phyloP scores from a whole-genome alignment of 306 rosid species.

The Quercus parvula region DNA sequence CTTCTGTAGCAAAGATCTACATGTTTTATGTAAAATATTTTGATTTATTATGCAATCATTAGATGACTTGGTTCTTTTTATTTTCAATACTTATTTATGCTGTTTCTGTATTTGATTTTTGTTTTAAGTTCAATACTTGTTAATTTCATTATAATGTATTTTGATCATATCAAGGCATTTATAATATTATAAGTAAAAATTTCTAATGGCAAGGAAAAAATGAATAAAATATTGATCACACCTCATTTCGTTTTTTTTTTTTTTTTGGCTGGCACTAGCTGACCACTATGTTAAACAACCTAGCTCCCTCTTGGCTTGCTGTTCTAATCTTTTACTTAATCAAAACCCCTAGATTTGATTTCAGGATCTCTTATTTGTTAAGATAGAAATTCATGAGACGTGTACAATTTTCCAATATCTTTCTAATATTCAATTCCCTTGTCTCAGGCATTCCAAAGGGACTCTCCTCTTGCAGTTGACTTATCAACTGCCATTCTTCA shows the following conservation, averaged over 20 bases:
- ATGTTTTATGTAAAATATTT: neutral
- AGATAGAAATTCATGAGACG: neutral
- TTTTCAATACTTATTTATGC: neutral
- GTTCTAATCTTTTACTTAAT: neutral
- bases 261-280: neutral
- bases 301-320: neutral
- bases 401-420: neutral
- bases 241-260: neutral
- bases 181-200: neutral
- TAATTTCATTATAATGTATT: neutral
- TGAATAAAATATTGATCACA: neutral
- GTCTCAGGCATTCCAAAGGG: constrained; percentile 82
- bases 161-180: neutral
- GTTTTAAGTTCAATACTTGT: neutral
- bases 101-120: neutral
- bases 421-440: constrained; percentile 10
- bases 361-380: neutral
- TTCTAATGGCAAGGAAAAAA: neutral
- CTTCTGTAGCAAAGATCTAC: neutral
- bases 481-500: constrained; percentile 87
- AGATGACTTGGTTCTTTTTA: neutral
- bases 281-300: neutral
- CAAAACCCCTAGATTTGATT: neutral
- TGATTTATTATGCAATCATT: neutral
- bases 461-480: constrained; percentile 87